Conservation (phyloP, 2,329 filamentous ascomycete species). For the Paecilomyces fulvus region DNA sequence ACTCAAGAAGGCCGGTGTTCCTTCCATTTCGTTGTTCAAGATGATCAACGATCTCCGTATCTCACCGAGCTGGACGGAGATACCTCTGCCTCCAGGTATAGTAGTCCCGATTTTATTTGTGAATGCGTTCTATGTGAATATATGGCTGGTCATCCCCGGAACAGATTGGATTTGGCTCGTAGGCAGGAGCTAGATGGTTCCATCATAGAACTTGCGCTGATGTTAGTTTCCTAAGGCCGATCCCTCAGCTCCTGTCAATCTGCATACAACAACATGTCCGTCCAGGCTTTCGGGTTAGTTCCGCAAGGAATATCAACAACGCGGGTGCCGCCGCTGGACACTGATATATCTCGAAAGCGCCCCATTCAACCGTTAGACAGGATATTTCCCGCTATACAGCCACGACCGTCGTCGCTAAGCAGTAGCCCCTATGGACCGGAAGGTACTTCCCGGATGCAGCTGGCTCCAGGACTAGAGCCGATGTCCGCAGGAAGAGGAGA, state of each 20-base stretch:
- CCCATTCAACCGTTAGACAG: constrained; percentile 23
- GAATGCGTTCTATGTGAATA: background rate
- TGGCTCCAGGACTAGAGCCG: constrained; percentile 26
- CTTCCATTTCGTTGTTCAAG: constrained; percentile 28
- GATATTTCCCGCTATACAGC: constrained; percentile 26
- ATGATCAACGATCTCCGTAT: constrained; percentile 32
- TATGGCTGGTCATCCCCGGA: too few species aligned
- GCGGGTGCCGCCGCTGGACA: constrained; percentile 16
- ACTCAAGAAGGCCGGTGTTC: constrained; percentile 30
- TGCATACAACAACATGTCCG: constrained; percentile 26
- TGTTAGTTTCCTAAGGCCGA: constrained; percentile 20
- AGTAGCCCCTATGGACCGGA: constrained; percentile 26
- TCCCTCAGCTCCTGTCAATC: constrained; percentile 30
- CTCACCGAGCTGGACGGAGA: constrained; percentile 30
- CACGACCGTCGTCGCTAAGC: constrained; percentile 26
- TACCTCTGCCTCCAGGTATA: constrained; percentile 36
- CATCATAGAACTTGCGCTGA: constrained; percentile 8
- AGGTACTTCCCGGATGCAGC: constrained; percentile 22
- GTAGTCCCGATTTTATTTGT: constrained; percentile 1
- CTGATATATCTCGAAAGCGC: constrained; percentile 21
- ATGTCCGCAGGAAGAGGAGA: constrained; percentile 16
- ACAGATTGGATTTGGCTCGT: background rate
- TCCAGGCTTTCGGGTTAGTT: constrained; percentile 10
- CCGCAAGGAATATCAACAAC: constrained; percentile 15
- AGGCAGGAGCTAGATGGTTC: background rate